Percentiles rank a stretch among this genome's conserved stretches.
phyloP scores from a whole-genome alignment of 345 rosid genomes.

The Mercurialis annua region DNA sequence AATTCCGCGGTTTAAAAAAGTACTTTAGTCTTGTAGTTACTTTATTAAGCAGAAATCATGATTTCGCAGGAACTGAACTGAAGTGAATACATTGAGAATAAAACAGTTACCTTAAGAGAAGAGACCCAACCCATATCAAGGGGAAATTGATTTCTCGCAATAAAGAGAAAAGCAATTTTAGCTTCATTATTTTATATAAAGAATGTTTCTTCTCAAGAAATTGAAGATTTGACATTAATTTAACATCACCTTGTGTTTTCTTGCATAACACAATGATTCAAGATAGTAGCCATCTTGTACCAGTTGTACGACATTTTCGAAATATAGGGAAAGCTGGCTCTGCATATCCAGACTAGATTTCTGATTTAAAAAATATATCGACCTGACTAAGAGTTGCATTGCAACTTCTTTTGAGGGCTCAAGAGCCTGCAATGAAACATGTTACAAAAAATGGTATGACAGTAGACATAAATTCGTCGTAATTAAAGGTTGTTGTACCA shows the following conservation, averaged over 20 bases:
- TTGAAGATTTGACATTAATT: not conserved
- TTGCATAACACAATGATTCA: constrained; percentile 82
- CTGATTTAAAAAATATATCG: constrained; percentile 57
- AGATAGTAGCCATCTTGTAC: constrained; percentile 89
- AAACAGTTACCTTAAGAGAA: too few relatives aligned
- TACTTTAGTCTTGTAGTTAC: too few relatives aligned
- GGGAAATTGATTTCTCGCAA: too few relatives aligned
- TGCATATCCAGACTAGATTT: constrained; percentile 89
- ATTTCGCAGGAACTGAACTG: too few relatives aligned
- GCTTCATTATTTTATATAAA: not conserved
- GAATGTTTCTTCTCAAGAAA: not conserved
- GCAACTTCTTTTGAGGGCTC: constrained; percentile 98
- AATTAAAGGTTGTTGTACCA: constrained; percentile 47
- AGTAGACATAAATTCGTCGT: constrained; percentile 56
- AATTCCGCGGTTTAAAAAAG: too few relatives aligned
- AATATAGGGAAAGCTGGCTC: constrained; percentile 84
- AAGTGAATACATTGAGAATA: too few relatives aligned
- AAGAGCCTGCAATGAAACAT: constrained; percentile 54
- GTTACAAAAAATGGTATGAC: constrained; percentile 58
- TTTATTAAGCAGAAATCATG: too few relatives aligned
- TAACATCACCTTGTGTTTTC: constrained; percentile 78
- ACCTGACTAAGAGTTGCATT: constrained; percentile 78
- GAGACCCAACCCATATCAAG: too few relatives aligned
- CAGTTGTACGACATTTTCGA: constrained; percentile 64
- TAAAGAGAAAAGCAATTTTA: too few relatives aligned